A percentile compares a stretch with the other conserved stretches of the same genome.
phyloP scores from a whole-genome alignment of 1,284 basidiomycete genomes.

The Irpex sp. region DNA sequence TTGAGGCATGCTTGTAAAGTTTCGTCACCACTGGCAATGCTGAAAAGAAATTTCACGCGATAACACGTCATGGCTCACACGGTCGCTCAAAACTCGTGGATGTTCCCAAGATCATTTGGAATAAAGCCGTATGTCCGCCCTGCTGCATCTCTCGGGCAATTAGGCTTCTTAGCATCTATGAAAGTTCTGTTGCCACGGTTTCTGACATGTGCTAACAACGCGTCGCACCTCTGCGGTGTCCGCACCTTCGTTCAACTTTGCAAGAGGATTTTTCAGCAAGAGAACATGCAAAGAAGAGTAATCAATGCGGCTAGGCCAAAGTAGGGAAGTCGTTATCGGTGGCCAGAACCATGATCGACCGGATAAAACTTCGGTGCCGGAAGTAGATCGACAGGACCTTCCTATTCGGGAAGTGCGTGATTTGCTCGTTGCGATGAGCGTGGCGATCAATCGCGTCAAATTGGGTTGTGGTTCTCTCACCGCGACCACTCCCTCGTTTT shows the following conservation, averaged over 20 bases:
- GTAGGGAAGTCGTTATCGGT: too few relatives aligned
- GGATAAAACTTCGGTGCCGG: background rate
- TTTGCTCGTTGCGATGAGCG: background rate
- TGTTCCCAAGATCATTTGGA: too few relatives aligned
- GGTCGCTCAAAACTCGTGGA: background rate
- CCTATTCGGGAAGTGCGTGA: background rate
- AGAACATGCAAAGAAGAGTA: background rate
- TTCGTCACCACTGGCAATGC: too few relatives aligned
- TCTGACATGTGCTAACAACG: background rate
- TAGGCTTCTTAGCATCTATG: background rate
- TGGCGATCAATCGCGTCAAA: background rate
- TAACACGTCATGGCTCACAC: background rate
- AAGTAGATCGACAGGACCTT: background rate
- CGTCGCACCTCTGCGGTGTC: background rate
- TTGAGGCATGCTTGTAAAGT: too few relatives aligned
- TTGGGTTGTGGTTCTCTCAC: background rate
- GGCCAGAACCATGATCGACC: too few relatives aligned
- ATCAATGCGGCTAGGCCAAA: too few relatives aligned
- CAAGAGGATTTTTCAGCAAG: background rate
- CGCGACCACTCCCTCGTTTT: background rate
- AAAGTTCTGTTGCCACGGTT: background rate
- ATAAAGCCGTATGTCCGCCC: too few relatives aligned
- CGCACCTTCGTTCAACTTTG: background rate
- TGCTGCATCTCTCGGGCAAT: background rate
- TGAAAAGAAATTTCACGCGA: background rate